These are phyloP conservation scores for Leptographium wingfieldii DNA, from an alignment of 2,329 filamentous ascomycete species.

Conservation along the genomic window DNA sequence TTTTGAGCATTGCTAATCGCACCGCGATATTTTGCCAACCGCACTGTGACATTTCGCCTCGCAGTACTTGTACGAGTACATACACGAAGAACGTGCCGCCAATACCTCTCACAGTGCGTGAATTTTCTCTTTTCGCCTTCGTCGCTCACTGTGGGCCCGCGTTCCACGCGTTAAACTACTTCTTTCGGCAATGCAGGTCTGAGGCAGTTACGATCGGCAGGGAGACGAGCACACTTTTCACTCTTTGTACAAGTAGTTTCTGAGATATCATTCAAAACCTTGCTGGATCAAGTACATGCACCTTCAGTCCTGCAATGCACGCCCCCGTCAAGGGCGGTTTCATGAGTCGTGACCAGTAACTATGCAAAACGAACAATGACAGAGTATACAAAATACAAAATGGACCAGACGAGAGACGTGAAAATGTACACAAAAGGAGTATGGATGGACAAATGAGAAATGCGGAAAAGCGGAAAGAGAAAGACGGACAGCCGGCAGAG, in stretches of 20 bases:
- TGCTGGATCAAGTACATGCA: not conserved
- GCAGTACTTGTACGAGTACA: too few relatives aligned
- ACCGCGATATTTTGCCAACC: too few relatives aligned
- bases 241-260: not conserved
- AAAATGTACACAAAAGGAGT: not conserved
- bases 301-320: not conserved
- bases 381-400: not conserved
- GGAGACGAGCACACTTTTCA: not conserved
- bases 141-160: too few relatives aligned
- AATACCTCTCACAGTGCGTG: too few relatives aligned
- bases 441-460: not conserved
- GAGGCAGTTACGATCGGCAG: too few relatives aligned
- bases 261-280: not conserved
- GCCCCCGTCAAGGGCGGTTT: not conserved
- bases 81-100: too few relatives aligned
- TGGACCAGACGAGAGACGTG: not conserved
- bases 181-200: not conserved
- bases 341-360: conserved; percentile 3
- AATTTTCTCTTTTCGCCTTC: not conserved
- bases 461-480: not conserved
- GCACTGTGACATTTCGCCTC: too few relatives aligned
- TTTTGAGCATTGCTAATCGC: not conserved
- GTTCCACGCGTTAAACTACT: not conserved
- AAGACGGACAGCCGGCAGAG: not conserved
- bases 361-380: not conserved